phyloP scores from a whole-genome alignment of 1,284 basidiomycete species.

The Pseudomicrostroma phylloplanum region DNA sequence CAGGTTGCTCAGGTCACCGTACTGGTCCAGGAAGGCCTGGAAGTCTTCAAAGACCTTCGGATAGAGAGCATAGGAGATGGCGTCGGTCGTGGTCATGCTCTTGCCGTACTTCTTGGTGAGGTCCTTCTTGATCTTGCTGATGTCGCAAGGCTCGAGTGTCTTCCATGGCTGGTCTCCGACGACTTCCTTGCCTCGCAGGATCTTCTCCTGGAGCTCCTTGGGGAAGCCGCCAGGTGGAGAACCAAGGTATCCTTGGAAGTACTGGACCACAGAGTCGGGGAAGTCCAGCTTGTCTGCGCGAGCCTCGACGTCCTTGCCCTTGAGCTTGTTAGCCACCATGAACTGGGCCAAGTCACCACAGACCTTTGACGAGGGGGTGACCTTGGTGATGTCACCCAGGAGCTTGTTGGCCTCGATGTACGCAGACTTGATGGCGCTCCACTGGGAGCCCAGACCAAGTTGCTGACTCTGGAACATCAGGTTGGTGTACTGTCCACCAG shows the following conservation, averaged over 20 bases:
- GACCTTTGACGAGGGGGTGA: constrained; percentile 97
- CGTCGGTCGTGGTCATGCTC: constrained; percentile 74
- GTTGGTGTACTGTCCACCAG: constrained; percentile 67
- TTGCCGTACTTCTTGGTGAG: constrained; percentile 89
- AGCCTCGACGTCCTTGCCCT: constrained; percentile 76
- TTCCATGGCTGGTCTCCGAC: constrained; percentile 90
- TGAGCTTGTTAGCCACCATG: constrained; percentile 92
- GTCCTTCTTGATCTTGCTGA: constrained; percentile 91
- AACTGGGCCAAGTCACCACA: constrained; percentile 95
- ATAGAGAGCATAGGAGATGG: constrained; percentile 92
- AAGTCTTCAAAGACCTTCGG: constrained; percentile 96
- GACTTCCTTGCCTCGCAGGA: constrained; percentile 88
- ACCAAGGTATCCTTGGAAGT: constrained; percentile 76
- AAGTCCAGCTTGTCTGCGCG: constrained; percentile 88
- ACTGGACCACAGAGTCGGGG: constrained; percentile 63
- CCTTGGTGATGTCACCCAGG: constrained; percentile 98
- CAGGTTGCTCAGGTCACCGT: constrained; percentile 72
- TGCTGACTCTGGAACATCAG: constrained; percentile 91
- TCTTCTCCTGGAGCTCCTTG: constrained; percentile 80
- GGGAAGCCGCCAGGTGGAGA: constrained; percentile 78
- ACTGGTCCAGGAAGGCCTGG: constrained; percentile 87
- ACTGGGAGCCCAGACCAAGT: constrained; percentile 92
- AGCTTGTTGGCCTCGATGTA: constrained; percentile 66
- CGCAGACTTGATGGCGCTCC: constrained; percentile 97
- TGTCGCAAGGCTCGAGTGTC: constrained; percentile 78